A percentile compares a stretch with the other conserved stretches of the same genome.
Evolutionary conservation across 345 rosid species (phyloP).

Genomic region (Populus simonii): DNA sequence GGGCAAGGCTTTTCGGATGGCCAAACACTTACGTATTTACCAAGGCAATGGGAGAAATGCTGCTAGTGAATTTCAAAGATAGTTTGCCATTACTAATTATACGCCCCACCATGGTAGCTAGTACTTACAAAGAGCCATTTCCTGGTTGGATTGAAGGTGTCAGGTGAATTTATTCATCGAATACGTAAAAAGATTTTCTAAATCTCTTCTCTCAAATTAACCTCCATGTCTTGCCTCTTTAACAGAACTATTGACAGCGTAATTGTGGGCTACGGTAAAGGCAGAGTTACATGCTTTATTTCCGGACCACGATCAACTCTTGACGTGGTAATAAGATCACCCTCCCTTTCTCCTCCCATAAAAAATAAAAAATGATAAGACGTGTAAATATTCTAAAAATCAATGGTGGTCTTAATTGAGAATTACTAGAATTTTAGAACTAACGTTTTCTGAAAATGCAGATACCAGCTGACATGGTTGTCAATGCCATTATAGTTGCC

Average conservation of each 20-base stretch:
- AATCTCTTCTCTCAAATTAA: not conserved
- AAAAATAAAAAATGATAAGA: not conserved
- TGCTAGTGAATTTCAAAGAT: constrained; percentile 1
- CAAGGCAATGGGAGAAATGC: constrained; percentile 28
- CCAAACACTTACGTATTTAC: constrained; percentile 27
- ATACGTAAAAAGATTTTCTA: not conserved
- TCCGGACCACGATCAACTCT: not conserved
- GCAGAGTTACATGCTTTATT: constrained; percentile 17
- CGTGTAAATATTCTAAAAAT: not conserved
- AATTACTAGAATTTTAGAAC: too few species aligned
- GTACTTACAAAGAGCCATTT: constrained; percentile 20
- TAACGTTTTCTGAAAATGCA: not conserved
- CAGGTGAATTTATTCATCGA: constrained; percentile 8
- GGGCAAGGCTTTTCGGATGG: constrained; percentile 26
- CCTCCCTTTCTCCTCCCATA: too few species aligned
- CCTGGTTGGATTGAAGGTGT: constrained; percentile 31
- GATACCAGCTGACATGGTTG: constrained; percentile 32
- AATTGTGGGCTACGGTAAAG: constrained; percentile 18
- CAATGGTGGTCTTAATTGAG: too few species aligned
- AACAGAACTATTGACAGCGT: constrained; percentile 16
- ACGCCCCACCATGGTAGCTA: constrained; percentile 19
- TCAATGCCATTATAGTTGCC: constrained; percentile 9
- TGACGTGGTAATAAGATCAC: constrained; percentile 16
- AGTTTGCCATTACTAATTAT: constrained; percentile 9
- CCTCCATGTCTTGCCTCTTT: not conserved